Conservation (phyloP, 1,139 yeast genomes). For the Insectozyma bohioensis region DNA sequence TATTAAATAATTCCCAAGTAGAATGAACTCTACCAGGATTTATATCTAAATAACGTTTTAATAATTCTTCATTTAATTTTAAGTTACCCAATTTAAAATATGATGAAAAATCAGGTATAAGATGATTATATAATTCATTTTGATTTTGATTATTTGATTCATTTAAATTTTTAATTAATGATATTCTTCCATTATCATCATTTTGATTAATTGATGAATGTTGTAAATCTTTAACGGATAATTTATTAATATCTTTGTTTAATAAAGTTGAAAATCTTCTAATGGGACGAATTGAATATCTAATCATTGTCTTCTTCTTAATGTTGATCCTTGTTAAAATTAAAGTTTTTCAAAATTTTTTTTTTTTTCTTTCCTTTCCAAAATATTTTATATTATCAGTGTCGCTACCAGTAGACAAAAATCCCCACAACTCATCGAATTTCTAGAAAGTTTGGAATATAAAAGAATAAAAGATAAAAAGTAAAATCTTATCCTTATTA, state of each 20-base stretch:
- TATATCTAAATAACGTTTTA: slow-evolving; percentile 25
- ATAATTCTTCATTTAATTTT: slow-evolving; percentile 14
- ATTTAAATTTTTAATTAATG: slow-evolving; percentile 12
- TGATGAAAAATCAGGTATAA: slow-evolving; percentile 32
- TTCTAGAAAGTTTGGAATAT: too few species aligned
- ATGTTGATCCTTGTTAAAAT: too few species aligned
- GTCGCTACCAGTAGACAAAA: too few species aligned
- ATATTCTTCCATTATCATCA: slow-evolving; percentile 11
- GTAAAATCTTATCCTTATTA: too few species aligned
- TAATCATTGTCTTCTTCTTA: too few species aligned
- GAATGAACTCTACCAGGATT: slow-evolving; percentile 45
- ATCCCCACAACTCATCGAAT: too few species aligned
- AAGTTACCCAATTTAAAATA: slow-evolving; percentile 20
- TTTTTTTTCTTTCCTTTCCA: too few species aligned
- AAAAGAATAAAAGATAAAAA: too few species aligned
- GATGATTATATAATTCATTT: slow-evolving; percentile 11
- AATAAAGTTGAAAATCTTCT: slow-evolving; percentile 16
- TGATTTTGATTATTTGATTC: slow-evolving; percentile 13
- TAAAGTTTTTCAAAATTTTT: too few species aligned
- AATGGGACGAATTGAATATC: too few species aligned
- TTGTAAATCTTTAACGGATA: slow-evolving; percentile 8
- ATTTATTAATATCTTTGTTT: slow-evolving; percentile 15
- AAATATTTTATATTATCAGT: too few species aligned
- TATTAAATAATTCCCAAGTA: slow-evolving; percentile 33
- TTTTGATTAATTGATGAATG: slow-evolving; percentile 10